Evolutionary conservation across 257 asterid genomes (phyloP).

Genomic region (Penstemon newberryi): DNA sequence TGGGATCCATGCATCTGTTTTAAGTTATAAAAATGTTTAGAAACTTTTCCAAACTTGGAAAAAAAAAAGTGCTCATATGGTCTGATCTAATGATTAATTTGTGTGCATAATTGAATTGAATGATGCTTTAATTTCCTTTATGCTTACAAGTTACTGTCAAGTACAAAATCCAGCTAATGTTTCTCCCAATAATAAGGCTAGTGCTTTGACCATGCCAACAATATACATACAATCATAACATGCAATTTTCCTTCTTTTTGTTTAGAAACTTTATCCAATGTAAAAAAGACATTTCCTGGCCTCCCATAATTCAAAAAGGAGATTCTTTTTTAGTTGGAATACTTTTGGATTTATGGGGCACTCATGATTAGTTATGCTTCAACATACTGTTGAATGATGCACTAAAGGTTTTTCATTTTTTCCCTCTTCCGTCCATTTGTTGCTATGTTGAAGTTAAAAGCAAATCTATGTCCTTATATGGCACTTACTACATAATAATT

Average conservation of each 20-base stretch:
- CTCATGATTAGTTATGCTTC: conserved; percentile 29
- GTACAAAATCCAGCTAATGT: conserved; percentile 32
- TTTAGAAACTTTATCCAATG: conserved; percentile 41
- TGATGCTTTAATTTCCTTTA: conserved; percentile 18
- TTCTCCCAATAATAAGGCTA: conserved; percentile 34
- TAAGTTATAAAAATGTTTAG: conserved; percentile 32
- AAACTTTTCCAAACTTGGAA: conserved; percentile 37
- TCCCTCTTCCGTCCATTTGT: conserved; percentile 23
- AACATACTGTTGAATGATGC: conserved; percentile 32
- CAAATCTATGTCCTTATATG: conserved; percentile 38
- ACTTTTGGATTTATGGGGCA: conserved; percentile 41
- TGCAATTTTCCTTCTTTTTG: conserved; percentile 26
- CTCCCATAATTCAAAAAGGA: conserved; percentile 47
- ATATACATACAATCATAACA: conserved; percentile 40
- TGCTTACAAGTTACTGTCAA: conserved; percentile 17
- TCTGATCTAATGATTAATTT: conserved; percentile 34
- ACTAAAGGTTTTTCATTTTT: neutral
- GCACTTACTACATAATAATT: conserved; percentile 30
- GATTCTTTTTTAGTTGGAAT: conserved; percentile 37
- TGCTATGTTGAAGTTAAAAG: conserved; percentile 41
- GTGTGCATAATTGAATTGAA: conserved; percentile 37
- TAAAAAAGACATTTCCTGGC: conserved; percentile 36
- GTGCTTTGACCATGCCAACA: conserved; percentile 43
- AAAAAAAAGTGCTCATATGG: conserved; percentile 24
- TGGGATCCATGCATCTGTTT: conserved; percentile 39